Base-by-base conservation (phyloP, 306 rosid genomes). In the Cotoneaster glaucophyllus region DNA sequence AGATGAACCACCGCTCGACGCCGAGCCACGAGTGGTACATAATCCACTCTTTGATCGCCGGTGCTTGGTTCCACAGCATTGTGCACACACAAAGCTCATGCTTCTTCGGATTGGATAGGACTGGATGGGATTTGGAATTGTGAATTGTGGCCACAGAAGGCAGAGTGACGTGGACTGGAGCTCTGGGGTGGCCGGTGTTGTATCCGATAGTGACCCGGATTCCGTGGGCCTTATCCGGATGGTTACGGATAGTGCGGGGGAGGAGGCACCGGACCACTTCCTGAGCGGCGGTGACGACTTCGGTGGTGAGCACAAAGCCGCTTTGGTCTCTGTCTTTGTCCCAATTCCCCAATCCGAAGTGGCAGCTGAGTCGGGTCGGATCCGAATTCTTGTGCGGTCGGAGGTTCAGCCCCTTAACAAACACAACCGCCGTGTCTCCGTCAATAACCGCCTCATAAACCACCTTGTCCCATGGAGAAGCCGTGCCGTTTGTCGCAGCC, bases 1-100 rank as follows among this genome's bases (percentile, higher is more conserved):
- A 96, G 80, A 96, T 88, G 79, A 96, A 92, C 98, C 99, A 96
- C 11, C 91, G 84, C 74, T 90, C 97, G 1, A 96, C 96, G 6
- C 99, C 99, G 14, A 92, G 93, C 97, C 97, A 92, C 3, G 96
- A 82, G 52, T 96, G 99, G 86, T 96, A 96, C 90, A 85, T 83
- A 63, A 96, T 69, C 99, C 99, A 96, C 78, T 96, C 99, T 54
- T 87, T 82, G 1, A 92, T 79, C 0, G 96, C 90, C 22, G 87
- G 78, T 4, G 89, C 99, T 78, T 96, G 99, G 77, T 96, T 96
- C 99, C 98, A 92, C 79, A 96, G 79, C 99, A 96, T 96, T 3
- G 97, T 89, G 79, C 99, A 96, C 19, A 26, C 98, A 67, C 99
- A 96, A 11, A 96, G 86, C 88, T 89, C 96, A 59, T 89, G 53